These are phyloP conservation scores for Fusarium pseudograminearum DNA, from an alignment of 2,329 filamentous ascomycete genomes.

Conservation along the genomic window DNA sequence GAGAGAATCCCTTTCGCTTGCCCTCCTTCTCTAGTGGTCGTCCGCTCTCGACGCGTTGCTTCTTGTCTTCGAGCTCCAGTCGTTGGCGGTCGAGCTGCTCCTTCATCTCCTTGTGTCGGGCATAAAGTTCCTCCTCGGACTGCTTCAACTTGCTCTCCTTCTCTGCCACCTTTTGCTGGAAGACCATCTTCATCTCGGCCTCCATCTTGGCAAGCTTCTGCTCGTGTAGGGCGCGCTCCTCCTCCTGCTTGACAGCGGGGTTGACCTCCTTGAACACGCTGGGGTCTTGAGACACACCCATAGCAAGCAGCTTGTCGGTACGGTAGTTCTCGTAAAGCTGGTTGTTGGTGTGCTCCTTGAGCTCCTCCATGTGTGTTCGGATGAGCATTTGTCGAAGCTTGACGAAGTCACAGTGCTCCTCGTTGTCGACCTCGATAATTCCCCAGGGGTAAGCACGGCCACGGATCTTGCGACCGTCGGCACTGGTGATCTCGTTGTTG, in stretches of 20 bases:
- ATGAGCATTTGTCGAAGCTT: constrained; percentile 99
- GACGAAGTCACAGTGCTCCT: constrained; percentile 99
- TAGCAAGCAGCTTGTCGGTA: constrained; percentile 97
- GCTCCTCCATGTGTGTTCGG: constrained; percentile 99
- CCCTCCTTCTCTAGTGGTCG: constrained; percentile 96
- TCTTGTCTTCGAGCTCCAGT: constrained; percentile 97
- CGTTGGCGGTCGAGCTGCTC: constrained; percentile 97
- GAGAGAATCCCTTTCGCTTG: constrained; percentile 99
- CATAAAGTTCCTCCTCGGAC: constrained; percentile 98
- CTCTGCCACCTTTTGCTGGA: constrained; percentile 99
- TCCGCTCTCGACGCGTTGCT: constrained; percentile 92
- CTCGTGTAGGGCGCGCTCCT: constrained; percentile 97
- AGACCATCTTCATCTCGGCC: constrained; percentile 99
- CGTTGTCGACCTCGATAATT: constrained; percentile 98
- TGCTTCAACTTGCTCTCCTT: constrained; percentile 99
- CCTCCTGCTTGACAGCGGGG: constrained; percentile 99
- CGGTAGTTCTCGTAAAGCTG: constrained; percentile 99
- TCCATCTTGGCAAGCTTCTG: constrained; percentile 99
- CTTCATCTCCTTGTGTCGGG: constrained; percentile 99
- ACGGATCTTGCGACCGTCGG: constrained; percentile 94
- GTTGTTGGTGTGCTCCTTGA: constrained; percentile 99
- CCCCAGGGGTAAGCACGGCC: constrained; percentile 98
- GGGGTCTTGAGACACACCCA: constrained; percentile 98
- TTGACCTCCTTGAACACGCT: constrained; percentile 99
- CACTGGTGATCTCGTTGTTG: constrained; percentile 90